A percentile compares a stretch with the other conserved stretches of the same genome.
Conservation (phyloP, 805 yeast species). For the Myxozyma udenii region DNA sequence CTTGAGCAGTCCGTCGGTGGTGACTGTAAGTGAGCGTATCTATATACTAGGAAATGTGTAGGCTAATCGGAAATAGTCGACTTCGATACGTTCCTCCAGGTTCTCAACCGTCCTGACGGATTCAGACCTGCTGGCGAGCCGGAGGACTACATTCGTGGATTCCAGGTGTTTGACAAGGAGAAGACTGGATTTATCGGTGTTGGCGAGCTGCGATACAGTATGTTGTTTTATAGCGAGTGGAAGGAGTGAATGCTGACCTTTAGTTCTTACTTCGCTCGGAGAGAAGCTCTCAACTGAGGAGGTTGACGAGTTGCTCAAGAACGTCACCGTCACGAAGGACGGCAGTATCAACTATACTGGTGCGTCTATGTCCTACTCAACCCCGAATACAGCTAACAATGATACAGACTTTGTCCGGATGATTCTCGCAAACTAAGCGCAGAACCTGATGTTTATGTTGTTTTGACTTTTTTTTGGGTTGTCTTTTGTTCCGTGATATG, state of each 20-base stretch:
- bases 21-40: constrained; percentile 36
- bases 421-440: constrained; percentile 30
- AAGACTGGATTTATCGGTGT: constrained; percentile 94
- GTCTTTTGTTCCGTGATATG: too few species aligned
- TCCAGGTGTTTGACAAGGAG: constrained; percentile 97
- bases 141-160: constrained; percentile 88
- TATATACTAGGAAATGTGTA: background rate
- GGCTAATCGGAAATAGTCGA: constrained; percentile 46
- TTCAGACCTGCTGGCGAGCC: constrained; percentile 85
- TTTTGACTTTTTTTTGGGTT: too few species aligned
- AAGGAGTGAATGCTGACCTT: background rate
- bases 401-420: constrained; percentile 30
- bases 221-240: constrained; percentile 3
- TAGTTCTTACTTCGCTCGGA: constrained; percentile 84
- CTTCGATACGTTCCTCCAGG: constrained; percentile 70
- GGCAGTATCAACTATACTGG: constrained; percentile 91
- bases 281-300: constrained; percentile 87
- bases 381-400: too few species aligned
- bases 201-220: constrained; percentile 86
- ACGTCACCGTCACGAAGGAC: constrained; percentile 88
- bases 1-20: constrained; percentile 45
- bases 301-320: constrained; percentile 93
- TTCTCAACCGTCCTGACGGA: constrained; percentile 82
- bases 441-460: background rate
- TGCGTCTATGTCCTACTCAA: too few species aligned